Evolutionary conservation across 495 filamentous ascomycete species (phyloP), one percentile per base, ranked within the genome.

Genomic region (Stereocaulon alpinum): DNA sequence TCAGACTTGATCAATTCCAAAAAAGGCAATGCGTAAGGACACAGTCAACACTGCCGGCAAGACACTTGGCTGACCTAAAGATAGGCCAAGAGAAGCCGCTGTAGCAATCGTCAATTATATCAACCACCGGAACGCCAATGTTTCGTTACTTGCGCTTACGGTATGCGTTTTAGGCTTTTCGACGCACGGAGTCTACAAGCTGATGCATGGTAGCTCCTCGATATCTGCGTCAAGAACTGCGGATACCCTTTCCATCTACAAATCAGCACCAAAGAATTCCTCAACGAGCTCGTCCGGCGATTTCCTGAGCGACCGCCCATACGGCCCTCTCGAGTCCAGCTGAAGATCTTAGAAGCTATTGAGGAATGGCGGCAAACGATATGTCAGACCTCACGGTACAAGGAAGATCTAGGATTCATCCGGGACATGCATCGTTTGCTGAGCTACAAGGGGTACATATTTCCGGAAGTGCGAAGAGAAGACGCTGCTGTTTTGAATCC

Each of bases 151-250:
- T 44, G 94, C 93, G 56, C 80, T 98, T 69, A 75, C 77, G 70
- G 82, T 84, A 76, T 40, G 68, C 47, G 17, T 44, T 29, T 14
- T 24, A 11, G n/a, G 12, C 27, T 22, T 45, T 40, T 27, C 14
- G 12, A 40, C 14, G 17, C 4, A 14, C 11, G 14, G 18, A 32
- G 15, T 34, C 9, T 29, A 12, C 42, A 41, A 29, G 44, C 69
- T 73, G 49, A 72, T 61, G n/a, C 15, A 53, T 40, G 53, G 55
- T 69, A 86, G 81, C 84, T 98, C 55, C 86, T 98, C 68, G 93
- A 98, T 69, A 97, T 97, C 51, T 97, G 91, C 71, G 93, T 96
- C 70, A 98, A 98, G 75, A 98, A 98, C 72, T 98, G 93, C 82
- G 93, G 93, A 66, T 98, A 98, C 73, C 90, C 94, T 18, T 98